phyloP scores from a whole-genome alignment of 1,284 basidiomycete species.

The Trametes sp. region DNA sequence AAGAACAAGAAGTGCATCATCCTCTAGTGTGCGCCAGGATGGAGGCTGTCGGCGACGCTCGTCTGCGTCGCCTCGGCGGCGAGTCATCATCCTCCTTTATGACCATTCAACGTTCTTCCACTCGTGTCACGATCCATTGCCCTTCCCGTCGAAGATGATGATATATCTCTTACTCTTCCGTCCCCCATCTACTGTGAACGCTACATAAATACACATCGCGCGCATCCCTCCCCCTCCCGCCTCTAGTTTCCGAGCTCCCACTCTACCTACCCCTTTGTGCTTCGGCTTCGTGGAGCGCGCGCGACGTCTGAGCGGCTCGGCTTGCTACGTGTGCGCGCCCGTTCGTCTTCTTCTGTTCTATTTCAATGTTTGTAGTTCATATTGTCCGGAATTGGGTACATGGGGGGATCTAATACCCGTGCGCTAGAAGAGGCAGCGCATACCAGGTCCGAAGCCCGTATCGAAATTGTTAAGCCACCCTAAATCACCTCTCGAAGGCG shows the following conservation, averaged over 20 bases:
- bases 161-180: slow-evolving; percentile 38
- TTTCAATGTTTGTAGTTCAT: slow-evolving; percentile 39
- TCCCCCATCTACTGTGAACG: slow-evolving; percentile 38
- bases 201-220: slow-evolving; percentile 39
- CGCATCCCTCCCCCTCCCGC: slow-evolving; percentile 33
- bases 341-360: slow-evolving; percentile 26
- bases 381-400: slow-evolving; percentile 40
- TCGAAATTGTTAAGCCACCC: not conserved
- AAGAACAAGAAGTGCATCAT: slow-evolving; percentile 87
- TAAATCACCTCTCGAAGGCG: too few species aligned
- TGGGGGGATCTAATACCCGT: slow-evolving; percentile 42
- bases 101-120: slow-evolving; percentile 30
- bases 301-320: slow-evolving; percentile 7
- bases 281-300: slow-evolving; percentile 12
- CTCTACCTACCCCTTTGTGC: slow-evolving; percentile 19
- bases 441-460: not conserved
- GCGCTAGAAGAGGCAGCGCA: slow-evolving; percentile 29
- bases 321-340: slow-evolving; percentile 14
- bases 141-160: slow-evolving; percentile 28
- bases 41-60: slow-evolving; percentile 13
- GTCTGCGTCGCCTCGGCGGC: slow-evolving; percentile 20
- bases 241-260: slow-evolving; percentile 22
- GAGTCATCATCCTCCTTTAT: slow-evolving; percentile 25
- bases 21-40: slow-evolving; percentile 58
- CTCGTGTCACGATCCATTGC: slow-evolving; percentile 37